phyloP scores from a whole-genome alignment of 148 eudicot species.

The Arctostaphylos glauca region DNA sequence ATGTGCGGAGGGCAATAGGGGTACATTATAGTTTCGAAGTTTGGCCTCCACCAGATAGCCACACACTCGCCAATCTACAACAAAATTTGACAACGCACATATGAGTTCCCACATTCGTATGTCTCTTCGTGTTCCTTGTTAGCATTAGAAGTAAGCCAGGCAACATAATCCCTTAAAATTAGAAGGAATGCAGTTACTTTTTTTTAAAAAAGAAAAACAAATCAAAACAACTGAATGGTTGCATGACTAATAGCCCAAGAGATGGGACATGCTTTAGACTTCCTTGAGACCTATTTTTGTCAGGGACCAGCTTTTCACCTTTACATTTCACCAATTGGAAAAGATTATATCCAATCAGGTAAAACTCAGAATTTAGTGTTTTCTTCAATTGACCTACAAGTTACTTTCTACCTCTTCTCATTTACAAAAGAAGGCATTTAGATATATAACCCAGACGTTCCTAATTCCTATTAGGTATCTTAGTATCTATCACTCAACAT shows the following conservation, averaged over 20 bases:
- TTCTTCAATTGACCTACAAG: not conserved
- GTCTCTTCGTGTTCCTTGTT: not conserved
- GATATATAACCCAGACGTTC: not conserved
- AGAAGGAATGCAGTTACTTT: not conserved
- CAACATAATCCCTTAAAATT: not conserved
- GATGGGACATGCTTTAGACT: not conserved
- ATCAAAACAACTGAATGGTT: not conserved
- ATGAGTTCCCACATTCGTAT: not conserved
- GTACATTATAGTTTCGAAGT: slow-evolving; percentile 67
- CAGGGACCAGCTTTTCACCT: not conserved
- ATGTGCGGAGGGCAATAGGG: slow-evolving; percentile 86
- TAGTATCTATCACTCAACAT: not conserved
- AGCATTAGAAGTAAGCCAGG: not conserved
- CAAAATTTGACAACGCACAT: not conserved
- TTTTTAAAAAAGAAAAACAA: not conserved
- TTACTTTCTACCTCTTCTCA: not conserved
- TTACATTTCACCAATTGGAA: not conserved
- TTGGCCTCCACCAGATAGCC: slow-evolving; percentile 83
- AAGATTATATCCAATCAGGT: not conserved
- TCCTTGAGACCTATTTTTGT: not conserved
- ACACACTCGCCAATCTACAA: slow-evolving; percentile 90
- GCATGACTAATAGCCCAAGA: not conserved
- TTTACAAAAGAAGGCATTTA: not conserved
- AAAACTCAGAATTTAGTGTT: not conserved
- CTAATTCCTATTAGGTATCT: not conserved